Evolutionary conservation across 805 yeast genomes (phyloP), one percentile per base, ranked within the genome.

Genomic region (Monosporozyma yasuniensis): DNA sequence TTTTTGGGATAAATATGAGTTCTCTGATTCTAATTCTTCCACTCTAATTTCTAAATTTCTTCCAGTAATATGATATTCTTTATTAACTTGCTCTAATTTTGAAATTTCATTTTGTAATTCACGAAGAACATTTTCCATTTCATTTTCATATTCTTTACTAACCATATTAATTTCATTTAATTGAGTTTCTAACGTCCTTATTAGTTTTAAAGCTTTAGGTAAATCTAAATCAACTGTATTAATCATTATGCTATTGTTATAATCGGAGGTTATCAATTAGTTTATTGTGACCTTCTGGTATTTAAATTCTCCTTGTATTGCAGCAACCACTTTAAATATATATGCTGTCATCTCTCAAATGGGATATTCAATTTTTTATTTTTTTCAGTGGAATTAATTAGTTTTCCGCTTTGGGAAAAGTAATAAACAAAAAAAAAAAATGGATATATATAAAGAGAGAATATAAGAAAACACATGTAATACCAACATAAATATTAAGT

Each of bases 121-220:
- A n/a, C 42, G n/a, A 25, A 58, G 49, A 23, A 54, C 52, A 21
- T 46, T 48, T 28, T 56, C 61, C 48, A 56, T 55, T 39, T 58
- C 60, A 27, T 23, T 50, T 46, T 58, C 61, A 28, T 58, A 58
- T 22, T 58, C 59, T n/a, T 47, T 53, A 38, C 58, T 54, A 11
- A 52, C 44, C 19, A 42, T 28, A 46, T 51, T 59, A n/a, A 58
- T 41, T 30, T 55, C 60, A 28, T 56, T 56, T 21, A 57, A 38
- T 45, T 56, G 58, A 21, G 44, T 45, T 44, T 58, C 55, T 5
- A 58, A 47, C 4, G 50, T 42, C 18, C 42, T 37, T 8, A 58
- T 56, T 12, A 53, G 44, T 14, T 41, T 27, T 14, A 51, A 37
- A 6, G 61, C 57, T 7, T 48, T 44, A 5, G 49, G 38, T 25